Evolutionary conservation across 2,329 filamentous ascomycete genomes (phyloP).

Genomic region (Alternaria hordeiaustralica): DNA sequence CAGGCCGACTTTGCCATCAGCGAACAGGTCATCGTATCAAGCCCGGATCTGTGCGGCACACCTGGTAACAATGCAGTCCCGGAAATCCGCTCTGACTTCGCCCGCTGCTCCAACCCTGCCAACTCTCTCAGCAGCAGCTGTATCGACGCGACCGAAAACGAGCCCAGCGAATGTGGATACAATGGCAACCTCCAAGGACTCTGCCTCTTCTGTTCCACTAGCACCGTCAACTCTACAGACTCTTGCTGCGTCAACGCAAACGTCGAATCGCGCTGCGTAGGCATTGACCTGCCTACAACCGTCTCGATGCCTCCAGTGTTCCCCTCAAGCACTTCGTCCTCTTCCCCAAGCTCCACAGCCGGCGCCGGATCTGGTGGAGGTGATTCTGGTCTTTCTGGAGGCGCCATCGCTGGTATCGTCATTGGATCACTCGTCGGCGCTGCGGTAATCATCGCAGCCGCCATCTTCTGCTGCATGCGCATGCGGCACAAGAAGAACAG

Average conservation of each 20-base stretch:
- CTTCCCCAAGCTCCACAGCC: conserved; percentile 51
- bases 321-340: conserved; percentile 66
- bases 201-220: conserved; percentile 84
- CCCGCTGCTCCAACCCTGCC: conserved; percentile 84
- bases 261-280: conserved; percentile 73
- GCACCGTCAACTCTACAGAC: conserved; percentile 89
- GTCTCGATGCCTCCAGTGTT: conserved; percentile 64
- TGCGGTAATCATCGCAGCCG: conserved; percentile 70
- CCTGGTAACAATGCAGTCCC: conserved; percentile 69
- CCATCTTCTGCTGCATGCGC: conserved; percentile 65
- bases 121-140: conserved; percentile 77
- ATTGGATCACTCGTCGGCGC: conserved; percentile 78
- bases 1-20: conserved; percentile 84
- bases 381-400: conserved; percentile 70
- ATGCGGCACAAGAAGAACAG: conserved; percentile 64
- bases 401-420: conserved; percentile 88
- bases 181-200: conserved; percentile 73
- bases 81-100: conserved; percentile 90
- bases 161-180: conserved; percentile 87
- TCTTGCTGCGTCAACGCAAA: conserved; percentile 89
- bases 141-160: conserved; percentile 78
- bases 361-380: conserved; percentile 36
- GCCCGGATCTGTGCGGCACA: conserved; percentile 73
- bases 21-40: conserved; percentile 82
- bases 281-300: conserved; percentile 79